phyloP scores from a whole-genome alignment of 768 basidiomycete genomes.

The Rickenella mellea region DNA sequence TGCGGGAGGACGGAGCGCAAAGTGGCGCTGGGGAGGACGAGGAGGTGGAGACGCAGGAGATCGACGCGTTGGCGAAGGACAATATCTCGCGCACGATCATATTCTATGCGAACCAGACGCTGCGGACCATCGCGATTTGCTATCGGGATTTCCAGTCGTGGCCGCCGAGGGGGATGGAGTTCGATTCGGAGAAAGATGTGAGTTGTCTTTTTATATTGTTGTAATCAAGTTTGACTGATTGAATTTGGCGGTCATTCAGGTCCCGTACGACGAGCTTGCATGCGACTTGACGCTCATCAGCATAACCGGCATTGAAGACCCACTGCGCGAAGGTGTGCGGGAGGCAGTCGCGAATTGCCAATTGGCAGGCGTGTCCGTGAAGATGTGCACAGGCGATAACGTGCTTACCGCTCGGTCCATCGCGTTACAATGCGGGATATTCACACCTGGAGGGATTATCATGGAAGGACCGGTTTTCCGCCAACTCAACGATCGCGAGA shows the following conservation, averaged over 20 bases:
- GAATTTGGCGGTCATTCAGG: conserved; percentile 25
- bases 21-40: conserved; percentile 13
- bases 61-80: conserved; percentile 59
- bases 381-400: conserved; percentile 99
- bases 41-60: conserved; percentile 44
- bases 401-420: conserved; percentile 95
- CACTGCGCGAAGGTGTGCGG: conserved; percentile 81
- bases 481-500: conserved; percentile 56
- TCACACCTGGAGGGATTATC: conserved; percentile 85
- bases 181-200: conserved; percentile 45
- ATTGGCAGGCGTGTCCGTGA: conserved; percentile 83
- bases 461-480: conserved; percentile 98
- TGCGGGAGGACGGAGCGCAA: conserved; percentile 22
- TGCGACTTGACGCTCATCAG: conserved; percentile 74
- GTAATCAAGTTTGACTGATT: conserved; percentile 7
- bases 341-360: conserved; percentile 84
- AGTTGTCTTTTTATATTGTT: conserved; percentile 9
- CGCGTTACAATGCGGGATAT: conserved; percentile 93
- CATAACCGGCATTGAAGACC: conserved; percentile 94
- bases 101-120: conserved; percentile 94
- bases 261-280: conserved; percentile 61
- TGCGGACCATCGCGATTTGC: conserved; percentile 90
- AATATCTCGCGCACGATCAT: conserved; percentile 92
- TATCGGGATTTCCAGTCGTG: conserved; percentile 81
- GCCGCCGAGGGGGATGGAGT: conserved; percentile 54